Evolutionary conservation across 768 basidiomycete genomes (phyloP).

Genomic region (Russula abietina): DNA sequence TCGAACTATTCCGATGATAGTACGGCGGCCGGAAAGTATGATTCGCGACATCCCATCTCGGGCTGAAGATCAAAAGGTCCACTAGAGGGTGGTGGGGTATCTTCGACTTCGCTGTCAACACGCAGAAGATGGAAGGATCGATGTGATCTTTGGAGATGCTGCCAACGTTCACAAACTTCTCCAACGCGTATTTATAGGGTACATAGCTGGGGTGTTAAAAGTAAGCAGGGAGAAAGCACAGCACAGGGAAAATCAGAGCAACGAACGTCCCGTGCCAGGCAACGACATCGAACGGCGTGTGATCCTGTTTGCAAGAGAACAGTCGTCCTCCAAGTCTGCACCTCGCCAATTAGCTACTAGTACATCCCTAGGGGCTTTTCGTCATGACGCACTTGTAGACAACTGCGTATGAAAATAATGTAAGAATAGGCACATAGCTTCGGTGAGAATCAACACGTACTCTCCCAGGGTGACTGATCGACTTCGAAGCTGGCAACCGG

Average conservation of each 20-base stretch:
- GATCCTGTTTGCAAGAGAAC: slow-evolving; percentile 49
- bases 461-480: slow-evolving; percentile 55
- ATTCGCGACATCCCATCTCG: slow-evolving; percentile 57
- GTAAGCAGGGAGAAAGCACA: not conserved
- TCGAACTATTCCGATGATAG: slow-evolving; percentile 57
- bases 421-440: not conserved
- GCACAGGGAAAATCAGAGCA: not conserved
- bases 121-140: slow-evolving; percentile 64
- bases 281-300: slow-evolving; percentile 68
- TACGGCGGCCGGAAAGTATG: slow-evolving; percentile 62
- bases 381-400: not conserved
- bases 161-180: slow-evolving; percentile 58
- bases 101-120: slow-evolving; percentile 61
- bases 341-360: not conserved
- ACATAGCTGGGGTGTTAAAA: slow-evolving; percentile 41
- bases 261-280: slow-evolving; percentile 65
- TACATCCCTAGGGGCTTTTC: not conserved
- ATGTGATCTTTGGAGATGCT: slow-evolving; percentile 64
- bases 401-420: slow-evolving; percentile 41
- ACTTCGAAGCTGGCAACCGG: slow-evolving; percentile 63
- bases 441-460: slow-evolving; percentile 31
- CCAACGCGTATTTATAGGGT: slow-evolving; percentile 60
- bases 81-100: slow-evolving; percentile 50
- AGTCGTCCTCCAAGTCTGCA: slow-evolving; percentile 49
- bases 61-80: slow-evolving; percentile 60